Conservation (phyloP, 2,329 filamentous ascomycete genomes). For the Phialocephala subalpina region DNA sequence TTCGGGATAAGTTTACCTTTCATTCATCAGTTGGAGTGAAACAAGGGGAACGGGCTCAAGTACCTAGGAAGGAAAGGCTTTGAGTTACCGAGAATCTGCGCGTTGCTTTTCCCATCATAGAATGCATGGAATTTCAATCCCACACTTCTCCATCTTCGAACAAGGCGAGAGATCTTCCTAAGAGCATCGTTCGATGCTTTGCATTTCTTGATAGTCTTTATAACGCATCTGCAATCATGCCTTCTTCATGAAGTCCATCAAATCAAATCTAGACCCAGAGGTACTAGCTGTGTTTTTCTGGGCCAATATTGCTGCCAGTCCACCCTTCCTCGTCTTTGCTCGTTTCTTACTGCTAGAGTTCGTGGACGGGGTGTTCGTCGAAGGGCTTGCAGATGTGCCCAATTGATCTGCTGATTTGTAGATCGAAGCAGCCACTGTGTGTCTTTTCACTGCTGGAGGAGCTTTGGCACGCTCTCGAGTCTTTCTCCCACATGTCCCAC, state of each 20-base stretch:
- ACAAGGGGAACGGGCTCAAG: too few species aligned
- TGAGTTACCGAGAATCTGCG: neutral
- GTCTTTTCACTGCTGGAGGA: slow-evolving; percentile 13
- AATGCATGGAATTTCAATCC: neutral
- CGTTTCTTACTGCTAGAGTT: slow-evolving; percentile 71
- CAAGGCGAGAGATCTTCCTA: neutral
- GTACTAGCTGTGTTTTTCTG: slow-evolving; percentile 37
- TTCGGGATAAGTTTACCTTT: too few species aligned
- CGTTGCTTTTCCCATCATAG: neutral
- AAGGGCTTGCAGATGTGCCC: neutral
- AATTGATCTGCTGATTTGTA: neutral
- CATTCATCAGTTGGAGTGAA: too few species aligned
- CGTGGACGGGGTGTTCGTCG: slow-evolving; percentile 44
- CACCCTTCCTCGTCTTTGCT: slow-evolving; percentile 70
- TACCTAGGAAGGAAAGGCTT: too few species aligned
- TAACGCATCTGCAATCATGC: slow-evolving; percentile 18
- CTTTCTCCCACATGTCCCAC: slow-evolving; percentile 38
- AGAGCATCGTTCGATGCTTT: neutral
- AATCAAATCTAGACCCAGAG: slow-evolving; percentile 44
- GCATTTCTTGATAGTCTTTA: neutral
- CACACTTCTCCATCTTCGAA: neutral
- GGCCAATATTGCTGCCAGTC: slow-evolving; percentile 68
- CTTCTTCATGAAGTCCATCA: slow-evolving; percentile 51
- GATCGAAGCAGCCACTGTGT: neutral
- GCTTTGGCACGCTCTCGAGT: slow-evolving; percentile 34